Evolutionary conservation across 495 filamentous ascomycete species (phyloP).

Genomic region (Beverwykella pulmonaria): DNA sequence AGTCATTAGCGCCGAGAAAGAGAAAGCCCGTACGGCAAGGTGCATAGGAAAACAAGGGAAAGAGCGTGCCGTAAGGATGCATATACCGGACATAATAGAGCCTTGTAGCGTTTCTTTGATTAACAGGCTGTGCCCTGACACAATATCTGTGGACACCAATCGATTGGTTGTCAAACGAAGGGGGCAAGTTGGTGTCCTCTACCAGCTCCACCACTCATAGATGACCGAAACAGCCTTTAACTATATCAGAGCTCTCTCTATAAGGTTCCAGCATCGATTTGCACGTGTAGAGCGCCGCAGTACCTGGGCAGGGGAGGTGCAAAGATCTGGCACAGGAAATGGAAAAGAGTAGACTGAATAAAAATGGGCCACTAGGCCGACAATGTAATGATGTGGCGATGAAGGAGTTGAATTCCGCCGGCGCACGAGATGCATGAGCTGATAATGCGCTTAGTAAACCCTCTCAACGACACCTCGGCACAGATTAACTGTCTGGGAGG

Average conservation of each 20-base stretch:
- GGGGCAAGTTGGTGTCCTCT: constrained; percentile 5
- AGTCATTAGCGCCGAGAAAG: not conserved
- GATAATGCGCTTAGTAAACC: constrained; percentile 1
- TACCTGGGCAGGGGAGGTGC: not conserved
- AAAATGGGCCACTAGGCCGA: too few relatives aligned
- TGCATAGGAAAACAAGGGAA: too few relatives aligned
- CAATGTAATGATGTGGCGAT: too few relatives aligned
- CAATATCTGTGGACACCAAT: not conserved
- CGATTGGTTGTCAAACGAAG: constrained; percentile 2
- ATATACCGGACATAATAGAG: not conserved
- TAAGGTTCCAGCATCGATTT: constrained; percentile 2
- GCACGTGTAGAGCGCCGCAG: not conserved
- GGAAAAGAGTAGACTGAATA: too few relatives aligned
- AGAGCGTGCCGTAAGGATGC: not conserved
- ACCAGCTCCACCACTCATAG: constrained; percentile 1
- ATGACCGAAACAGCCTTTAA: not conserved
- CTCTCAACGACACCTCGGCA: not conserved
- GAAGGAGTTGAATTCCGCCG: not conserved
- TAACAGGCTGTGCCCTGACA: not conserved
- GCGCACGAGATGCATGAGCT: constrained; percentile 1
- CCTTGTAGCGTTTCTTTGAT: not conserved
- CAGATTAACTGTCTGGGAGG: not conserved
- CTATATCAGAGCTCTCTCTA: not conserved
- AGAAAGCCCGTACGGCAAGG: too few relatives aligned
- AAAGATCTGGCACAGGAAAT: not conserved